Percentiles rank a stretch among this genome's conserved stretches.
These are phyloP conservation scores for Kuraishia capsulata DNA, from an alignment of 805 yeast species.

Conservation along the genomic window DNA sequence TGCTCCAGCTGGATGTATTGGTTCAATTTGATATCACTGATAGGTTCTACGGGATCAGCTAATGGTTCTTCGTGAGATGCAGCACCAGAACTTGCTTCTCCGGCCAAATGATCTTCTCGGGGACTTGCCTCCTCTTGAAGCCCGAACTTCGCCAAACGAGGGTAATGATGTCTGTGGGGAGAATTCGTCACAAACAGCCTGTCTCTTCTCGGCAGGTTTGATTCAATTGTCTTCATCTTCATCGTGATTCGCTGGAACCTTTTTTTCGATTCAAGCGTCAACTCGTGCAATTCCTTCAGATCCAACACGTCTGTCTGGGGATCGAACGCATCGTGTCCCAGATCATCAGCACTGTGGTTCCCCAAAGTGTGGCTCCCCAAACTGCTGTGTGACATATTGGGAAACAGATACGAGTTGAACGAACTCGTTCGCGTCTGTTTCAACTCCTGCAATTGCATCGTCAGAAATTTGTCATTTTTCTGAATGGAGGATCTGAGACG, in stretches of 20 bases:
- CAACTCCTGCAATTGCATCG: background rate
- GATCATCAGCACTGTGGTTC: background rate
- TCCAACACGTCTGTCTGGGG: slow-evolving; percentile 5
- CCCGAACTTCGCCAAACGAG: slow-evolving; percentile 23
- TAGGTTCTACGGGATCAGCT: background rate
- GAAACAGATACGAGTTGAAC: background rate
- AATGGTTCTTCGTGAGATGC: background rate
- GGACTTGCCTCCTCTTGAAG: slow-evolving; percentile 4
- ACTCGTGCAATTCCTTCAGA: slow-evolving; percentile 14
- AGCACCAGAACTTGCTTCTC: background rate
- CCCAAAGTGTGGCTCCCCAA: no score
- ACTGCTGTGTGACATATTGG: background rate
- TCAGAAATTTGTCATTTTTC: background rate
- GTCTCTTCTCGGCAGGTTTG: slow-evolving; percentile 23
- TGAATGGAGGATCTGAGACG: background rate
- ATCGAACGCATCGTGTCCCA: no score
- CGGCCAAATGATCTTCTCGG: slow-evolving; percentile 16
- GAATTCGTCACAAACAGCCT: slow-evolving; percentile 24
- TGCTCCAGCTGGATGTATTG: slow-evolving; percentile 3
- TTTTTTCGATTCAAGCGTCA: slow-evolving; percentile 8
- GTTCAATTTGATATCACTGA: slow-evolving; percentile 3
- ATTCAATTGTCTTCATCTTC: slow-evolving; percentile 24
- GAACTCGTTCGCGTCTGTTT: background rate
- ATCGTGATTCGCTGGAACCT: slow-evolving; percentile 15
- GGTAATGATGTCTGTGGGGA: slow-evolving; percentile 34